Conservation (phyloP, 805 yeast genomes). For the Middelhovenomyces tepae region DNA sequence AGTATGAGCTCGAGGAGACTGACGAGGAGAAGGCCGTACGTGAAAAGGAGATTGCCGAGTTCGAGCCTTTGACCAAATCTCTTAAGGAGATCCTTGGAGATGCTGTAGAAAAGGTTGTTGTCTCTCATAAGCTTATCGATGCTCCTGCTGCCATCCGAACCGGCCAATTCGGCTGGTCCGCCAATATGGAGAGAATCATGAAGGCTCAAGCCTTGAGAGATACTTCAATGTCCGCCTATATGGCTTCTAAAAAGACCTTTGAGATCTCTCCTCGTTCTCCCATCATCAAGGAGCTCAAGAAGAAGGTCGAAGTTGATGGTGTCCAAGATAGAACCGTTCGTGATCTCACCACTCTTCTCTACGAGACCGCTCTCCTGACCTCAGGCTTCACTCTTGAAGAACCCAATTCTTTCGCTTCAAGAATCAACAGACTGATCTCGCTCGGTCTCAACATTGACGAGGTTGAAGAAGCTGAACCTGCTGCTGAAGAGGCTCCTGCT, state of each 20-base stretch:
- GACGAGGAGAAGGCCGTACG: constrained; percentile 94
- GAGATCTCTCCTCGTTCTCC: constrained; percentile 97
- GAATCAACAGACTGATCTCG: constrained; percentile 97
- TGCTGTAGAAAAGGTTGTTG: constrained; percentile 98
- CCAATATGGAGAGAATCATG: constrained; percentile 99
- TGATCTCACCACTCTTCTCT: constrained; percentile 92
- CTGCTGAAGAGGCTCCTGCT: constrained; percentile 37
- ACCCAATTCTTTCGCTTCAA: constrained; percentile 93
- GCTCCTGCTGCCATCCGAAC: constrained; percentile 99
- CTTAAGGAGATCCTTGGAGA: constrained; percentile 97
- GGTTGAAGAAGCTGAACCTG: constrained; percentile 48
- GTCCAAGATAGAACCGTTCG: constrained; percentile 97
- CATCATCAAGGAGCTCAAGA: constrained; percentile 89
- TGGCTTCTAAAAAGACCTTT: constrained; percentile 98
- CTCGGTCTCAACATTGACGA: constrained; percentile 98
- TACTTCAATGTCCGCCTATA: constrained; percentile 97
- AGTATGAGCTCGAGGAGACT: constrained; percentile 91
- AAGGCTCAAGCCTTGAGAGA: constrained; percentile 99
- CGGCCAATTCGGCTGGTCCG: constrained; percentile 99
- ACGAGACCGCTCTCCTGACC: constrained; percentile 95
- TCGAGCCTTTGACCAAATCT: constrained; percentile 88
- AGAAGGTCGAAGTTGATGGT: constrained; percentile 95
- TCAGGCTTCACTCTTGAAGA: constrained; percentile 99
- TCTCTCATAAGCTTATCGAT: constrained; percentile 92
- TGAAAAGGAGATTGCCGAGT: constrained; percentile 88